A percentile compares a stretch with the other conserved stretches of the same genome.
These are phyloP conservation scores for Liriodendron chinense DNA, from an alignment of 164 flowering plant genomes.

Conservation along the genomic window DNA sequence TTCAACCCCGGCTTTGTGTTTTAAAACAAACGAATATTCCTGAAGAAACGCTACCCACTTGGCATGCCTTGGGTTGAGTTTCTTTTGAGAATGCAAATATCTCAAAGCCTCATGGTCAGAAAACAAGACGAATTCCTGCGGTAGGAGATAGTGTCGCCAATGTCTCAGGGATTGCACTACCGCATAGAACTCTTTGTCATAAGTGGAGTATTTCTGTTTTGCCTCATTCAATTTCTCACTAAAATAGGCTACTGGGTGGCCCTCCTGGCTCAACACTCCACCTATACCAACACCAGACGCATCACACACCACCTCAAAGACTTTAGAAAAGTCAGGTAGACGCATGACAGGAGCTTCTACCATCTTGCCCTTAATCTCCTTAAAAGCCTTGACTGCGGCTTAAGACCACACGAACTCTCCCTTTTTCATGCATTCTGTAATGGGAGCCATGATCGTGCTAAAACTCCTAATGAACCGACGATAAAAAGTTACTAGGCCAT, in stretches of 20 bases:
- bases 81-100: slow-evolving; percentile 3
- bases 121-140: not conserved
- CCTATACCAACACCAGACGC: no score
- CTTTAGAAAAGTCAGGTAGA: no score
- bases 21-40: slow-evolving; percentile 3
- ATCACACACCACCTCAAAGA: no score
- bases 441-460: no score
- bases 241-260: not conserved
- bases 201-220: not conserved
- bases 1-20: not conserved
- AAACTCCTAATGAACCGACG: no score
- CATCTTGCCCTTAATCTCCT: no score
- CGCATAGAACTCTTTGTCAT: no score
- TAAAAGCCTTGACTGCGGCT: no score
- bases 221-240: not conserved
- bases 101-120: not conserved
- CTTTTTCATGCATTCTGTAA: no score
- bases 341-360: no score
- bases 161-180: not conserved
- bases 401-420: no score
- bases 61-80: not conserved
- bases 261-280: not conserved
- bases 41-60: slow-evolving; percentile 6
- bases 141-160: not conserved
- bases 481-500: not conserved